Base-by-base conservation (phyloP, 2,329 filamentous ascomycete species). In the Exophiala sideris region DNA sequence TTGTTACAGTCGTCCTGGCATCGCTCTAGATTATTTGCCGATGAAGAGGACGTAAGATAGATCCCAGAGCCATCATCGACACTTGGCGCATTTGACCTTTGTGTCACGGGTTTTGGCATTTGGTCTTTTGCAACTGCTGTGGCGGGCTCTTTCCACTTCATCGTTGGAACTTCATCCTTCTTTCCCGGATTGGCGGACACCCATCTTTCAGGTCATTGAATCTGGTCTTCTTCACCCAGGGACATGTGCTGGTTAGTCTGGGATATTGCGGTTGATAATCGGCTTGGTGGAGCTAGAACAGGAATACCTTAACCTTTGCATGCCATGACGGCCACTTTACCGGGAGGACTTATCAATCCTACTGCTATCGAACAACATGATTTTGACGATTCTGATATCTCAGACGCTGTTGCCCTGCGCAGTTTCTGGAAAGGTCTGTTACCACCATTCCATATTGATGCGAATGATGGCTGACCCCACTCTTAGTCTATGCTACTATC, bases 341-440 rank as follows among this genome's bases (percentile, higher is more conserved):
- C 57, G 16, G 51, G 45, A 44, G 57, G 57, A 50, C 48, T 60
- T 16, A 48, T 60, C 39, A 50, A 57, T 51, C 41, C 54, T 10
- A 54, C 50, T 29, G 36, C 45, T 34, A 45, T 51, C 10, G 48
- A 57, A 35, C 57, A 56, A 45, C n/a, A 47, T 38, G 45, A 33
- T 44, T 45, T 50, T 21, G 52, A 48, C 16, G 21, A 46, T 42
- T 14, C 46, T 24, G 12, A 52, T 21, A 16, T 57, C 34, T 45
- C 40, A 21, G 57, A 57, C 33, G 24, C 49, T 8, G 49, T 73
- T 36, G 63, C 70, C 20, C 67, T 71, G 20, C 70, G 73, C 48
- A 70, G 67, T 48, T 65, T 79, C 56, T 79, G 77, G 77, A 75
- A 71, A 72, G 76, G 77, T 79, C 68, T 51, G 64, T 59, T 45